Evolutionary conservation across 768 basidiomycete genomes (phyloP).

Genomic region (Serendipita sp.): DNA sequence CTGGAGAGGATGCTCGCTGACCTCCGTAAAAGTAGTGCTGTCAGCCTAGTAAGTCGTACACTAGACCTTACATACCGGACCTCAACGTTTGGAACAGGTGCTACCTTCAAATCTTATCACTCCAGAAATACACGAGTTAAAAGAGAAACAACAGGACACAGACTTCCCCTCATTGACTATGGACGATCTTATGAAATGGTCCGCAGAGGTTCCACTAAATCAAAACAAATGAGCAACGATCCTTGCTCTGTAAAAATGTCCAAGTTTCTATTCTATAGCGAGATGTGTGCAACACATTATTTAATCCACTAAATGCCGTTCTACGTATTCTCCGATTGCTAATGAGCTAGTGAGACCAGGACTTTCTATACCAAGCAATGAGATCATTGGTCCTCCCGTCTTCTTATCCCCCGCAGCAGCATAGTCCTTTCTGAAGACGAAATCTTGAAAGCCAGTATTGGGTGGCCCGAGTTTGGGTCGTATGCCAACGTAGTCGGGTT

Average conservation of each 20-base stretch:
- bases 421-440: slow-evolving; percentile 52
- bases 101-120: too few species aligned
- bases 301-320: neutral
- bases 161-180: neutral
- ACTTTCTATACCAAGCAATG: slow-evolving; percentile 77
- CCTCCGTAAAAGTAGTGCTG: neutral
- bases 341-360: slow-evolving; percentile 81
- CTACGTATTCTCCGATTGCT: slow-evolving; percentile 52
- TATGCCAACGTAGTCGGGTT: slow-evolving; percentile 72
- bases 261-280: neutral
- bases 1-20: neutral
- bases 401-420: slow-evolving; percentile 24
- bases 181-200: neutral
- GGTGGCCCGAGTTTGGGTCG: slow-evolving; percentile 77
- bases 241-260: too few species aligned
- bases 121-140: too few species aligned
- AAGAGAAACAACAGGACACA: too few species aligned
- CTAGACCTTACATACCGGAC: too few species aligned
- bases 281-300: neutral
- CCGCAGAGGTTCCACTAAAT: neutral
- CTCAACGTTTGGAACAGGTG: too few species aligned
- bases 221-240: neutral
- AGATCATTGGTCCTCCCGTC: slow-evolving; percentile 41
- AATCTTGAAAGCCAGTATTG: slow-evolving; percentile 67
- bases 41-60: neutral